Percentiles rank a stretch among this genome's conserved stretches.
These are phyloP conservation scores for Aspergillus nanangensis DNA, from an alignment of 495 filamentous ascomycete genomes.

Conservation along the genomic window DNA sequence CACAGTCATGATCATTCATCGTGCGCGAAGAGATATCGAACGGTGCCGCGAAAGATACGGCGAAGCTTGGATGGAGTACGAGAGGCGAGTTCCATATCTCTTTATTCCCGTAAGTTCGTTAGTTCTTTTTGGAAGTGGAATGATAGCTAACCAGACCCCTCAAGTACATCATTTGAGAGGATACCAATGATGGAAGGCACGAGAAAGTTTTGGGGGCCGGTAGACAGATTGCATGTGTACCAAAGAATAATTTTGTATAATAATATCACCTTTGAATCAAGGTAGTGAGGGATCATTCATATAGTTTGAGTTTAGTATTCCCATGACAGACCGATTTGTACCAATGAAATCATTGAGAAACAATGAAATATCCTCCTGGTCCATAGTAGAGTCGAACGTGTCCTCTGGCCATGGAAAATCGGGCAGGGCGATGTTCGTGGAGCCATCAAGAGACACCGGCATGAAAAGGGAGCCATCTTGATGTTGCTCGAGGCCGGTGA, in stretches of 20 bases:
- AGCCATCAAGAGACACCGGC: constrained; percentile 6
- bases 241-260: too few relatives aligned
- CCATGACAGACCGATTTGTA: constrained; percentile 19
- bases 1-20: constrained; percentile 80
- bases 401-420: constrained; percentile 21
- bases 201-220: too few relatives aligned
- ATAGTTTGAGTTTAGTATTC: constrained; percentile 18
- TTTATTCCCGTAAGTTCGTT: constrained; percentile 82
- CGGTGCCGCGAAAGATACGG: constrained; percentile 84
- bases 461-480: constrained; percentile 21
- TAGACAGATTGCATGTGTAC: too few relatives aligned
- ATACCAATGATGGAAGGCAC: too few relatives aligned
- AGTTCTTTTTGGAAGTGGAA: not conserved
- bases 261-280: too few relatives aligned
- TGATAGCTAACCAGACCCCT: too few relatives aligned
- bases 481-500: constrained; percentile 17
- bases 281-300: too few relatives aligned
- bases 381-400: constrained; percentile 13
- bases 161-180: constrained; percentile 16
- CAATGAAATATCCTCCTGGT: constrained; percentile 19
- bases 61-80: constrained; percentile 85
- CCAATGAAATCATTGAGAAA: constrained; percentile 26
- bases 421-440: constrained; percentile 16
- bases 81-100: constrained; percentile 77
- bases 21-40: constrained; percentile 74